Conservation (phyloP, 2,329 filamentous ascomycete genomes). For the Xylaria sp. region DNA sequence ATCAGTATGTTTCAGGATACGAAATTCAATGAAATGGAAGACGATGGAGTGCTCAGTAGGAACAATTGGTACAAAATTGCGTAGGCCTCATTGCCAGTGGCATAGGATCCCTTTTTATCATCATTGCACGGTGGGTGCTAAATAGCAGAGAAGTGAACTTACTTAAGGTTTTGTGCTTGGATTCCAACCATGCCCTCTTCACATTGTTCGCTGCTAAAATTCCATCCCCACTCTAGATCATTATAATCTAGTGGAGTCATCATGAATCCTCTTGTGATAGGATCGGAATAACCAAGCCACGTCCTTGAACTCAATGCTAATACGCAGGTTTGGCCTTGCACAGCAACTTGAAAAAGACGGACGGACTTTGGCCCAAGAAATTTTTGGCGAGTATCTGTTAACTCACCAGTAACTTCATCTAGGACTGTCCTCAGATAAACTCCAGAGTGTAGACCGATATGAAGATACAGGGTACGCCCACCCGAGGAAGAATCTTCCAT, state of each 20-base stretch:
- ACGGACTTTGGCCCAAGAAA: conserved; percentile 92
- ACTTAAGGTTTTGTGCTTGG: conserved; percentile 86
- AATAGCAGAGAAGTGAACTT: conserved; percentile 47
- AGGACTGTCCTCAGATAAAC: conserved; percentile 95
- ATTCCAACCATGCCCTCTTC: conserved; percentile 94
- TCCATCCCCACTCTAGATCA: conserved; percentile 91
- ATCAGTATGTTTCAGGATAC: conserved; percentile 35
- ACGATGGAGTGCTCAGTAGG: conserved; percentile 74
- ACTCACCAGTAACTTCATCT: conserved; percentile 92
- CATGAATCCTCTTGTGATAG: conserved; percentile 85
- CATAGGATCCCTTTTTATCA: conserved; percentile 68
- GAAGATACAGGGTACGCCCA: conserved; percentile 87
- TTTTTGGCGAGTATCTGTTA: conserved; percentile 92
- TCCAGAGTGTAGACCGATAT: conserved; percentile 94
- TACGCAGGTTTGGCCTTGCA: conserved; percentile 83
- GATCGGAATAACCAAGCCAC: conserved; percentile 95
- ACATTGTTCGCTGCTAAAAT: conserved; percentile 94
- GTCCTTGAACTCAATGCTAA: conserved; percentile 89
- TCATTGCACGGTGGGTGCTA: conserved; percentile 53
- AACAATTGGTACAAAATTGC: conserved; percentile 83
- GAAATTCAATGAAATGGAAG: neutral
- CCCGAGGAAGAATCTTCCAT: conserved; percentile 95
- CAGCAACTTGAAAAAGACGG: conserved; percentile 87
- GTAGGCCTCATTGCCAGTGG: conserved; percentile 62
- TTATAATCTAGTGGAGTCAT: conserved; percentile 90